Base-by-base conservation (phyloP, 1,284 basidiomycete genomes). In the Vanrija sp. region DNA sequence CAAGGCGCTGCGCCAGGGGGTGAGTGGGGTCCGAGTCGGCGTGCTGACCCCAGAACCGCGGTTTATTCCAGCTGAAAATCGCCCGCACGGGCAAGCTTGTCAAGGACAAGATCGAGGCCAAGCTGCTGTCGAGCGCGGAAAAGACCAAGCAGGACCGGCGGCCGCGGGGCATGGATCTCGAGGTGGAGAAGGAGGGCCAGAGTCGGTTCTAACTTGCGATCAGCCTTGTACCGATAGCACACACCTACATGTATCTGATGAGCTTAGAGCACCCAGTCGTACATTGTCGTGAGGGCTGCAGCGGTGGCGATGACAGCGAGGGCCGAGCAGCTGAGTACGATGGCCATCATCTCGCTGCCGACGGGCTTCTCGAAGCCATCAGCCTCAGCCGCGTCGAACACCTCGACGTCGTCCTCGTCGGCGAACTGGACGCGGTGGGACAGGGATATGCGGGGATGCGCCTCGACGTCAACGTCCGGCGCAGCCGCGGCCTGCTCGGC, bases 21-120 rank as follows among this genome's bases (percentile, higher is more conserved):
- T 65, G 41, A 55, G 63, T 61, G 31, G 25, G 18, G 16, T 41
- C n/a, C n/a, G n/a, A 9, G 18, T 31, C 24, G 25, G 8, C 20
- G 16, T 10, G 41, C 31, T 36, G 35, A 36, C 42, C n/a, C 10
- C 46, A 43, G n/a, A 56, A 51, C 60, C 70, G 66, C 54, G 75
- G 75, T 16, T 65, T 76, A 47, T 75, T 75, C 65, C 72, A 75
- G 60, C 65, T 75, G 25, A 71, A 72, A 47, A 58, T 76, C 20
- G 71, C 68, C 20, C 57, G 75, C 20, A 75, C 72, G 14, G 69
- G 72, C 35, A 65, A 66, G 53, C 69, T 66, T 49, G 65, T 73
- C 25, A 74, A 73, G 62, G 75, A 76, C 49, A 74, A 72, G 55
- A 35, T 75, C 12, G 61, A 67, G 47, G 63, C 65, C 18, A 71